Evolutionary conservation across 2,329 filamentous ascomycete genomes (phyloP), one percentile per base, ranked within the genome.

Genomic region (Simplicillium aogashimaense): DNA sequence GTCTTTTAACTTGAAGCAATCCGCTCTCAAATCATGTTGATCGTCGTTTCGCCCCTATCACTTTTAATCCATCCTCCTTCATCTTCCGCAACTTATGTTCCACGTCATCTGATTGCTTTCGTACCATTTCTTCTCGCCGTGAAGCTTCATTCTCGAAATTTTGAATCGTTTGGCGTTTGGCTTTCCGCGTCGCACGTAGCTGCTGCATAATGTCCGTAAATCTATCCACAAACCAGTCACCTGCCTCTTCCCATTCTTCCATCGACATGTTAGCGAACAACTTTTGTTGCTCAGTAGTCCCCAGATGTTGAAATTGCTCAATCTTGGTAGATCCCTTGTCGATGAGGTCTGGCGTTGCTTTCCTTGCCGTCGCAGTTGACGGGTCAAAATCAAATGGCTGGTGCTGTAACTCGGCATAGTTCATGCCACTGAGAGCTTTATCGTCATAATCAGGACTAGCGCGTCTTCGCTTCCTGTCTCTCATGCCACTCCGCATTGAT

Each of bases 341-440:
- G 20, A 25, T 25, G 20, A 25, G 6, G 9, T 25, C 60, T 45
- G 49, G 59, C 41, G 50, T 58, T 25, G 20, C 47, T 44, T 57
- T 54, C 54, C 56, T 59, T 36, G 50, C 53, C 40, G 64, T 57
- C n/a, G 62, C 62, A 39, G 66, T 65, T 36, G 70, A 61, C 3
- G 74, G 74, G 45, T 78, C 74, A 43, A 69, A 68, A 50, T 79
- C 75, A 45, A 79, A 79, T 1, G 66, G 62, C 47, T 79, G 70
- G 3, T 60, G 56, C 38, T 60, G 64, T 11, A 79, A 59, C 25
- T 71, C 63, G 3, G 62, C 47, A 52, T 69, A 78, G 34, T 62
- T 62, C 75, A 78, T 79, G 9, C 55, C 53, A 44, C 64, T 64
- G n/a, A 79, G 61, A 32, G 66, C 62, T 34, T 65, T 66, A 51